These are phyloP conservation scores for Phaffia australis DNA, from an alignment of 768 basidiomycete genomes.

Conservation along the genomic window DNA sequence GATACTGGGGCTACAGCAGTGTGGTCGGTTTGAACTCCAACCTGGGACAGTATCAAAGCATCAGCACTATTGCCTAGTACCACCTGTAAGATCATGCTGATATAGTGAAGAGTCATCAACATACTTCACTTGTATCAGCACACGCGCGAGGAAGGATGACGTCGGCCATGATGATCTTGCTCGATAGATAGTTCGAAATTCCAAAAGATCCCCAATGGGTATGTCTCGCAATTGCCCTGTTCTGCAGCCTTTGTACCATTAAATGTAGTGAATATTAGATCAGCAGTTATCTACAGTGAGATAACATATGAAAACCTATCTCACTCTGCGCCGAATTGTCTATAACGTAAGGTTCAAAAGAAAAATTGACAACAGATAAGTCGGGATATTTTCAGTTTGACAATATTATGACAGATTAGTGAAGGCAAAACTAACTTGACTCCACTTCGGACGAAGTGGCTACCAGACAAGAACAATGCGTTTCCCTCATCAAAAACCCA, in stretches of 20 bases:
- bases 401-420: no score
- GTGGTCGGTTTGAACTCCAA: constrained; percentile 7
- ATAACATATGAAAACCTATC: constrained; percentile 39
- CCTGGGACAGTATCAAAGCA: background rate
- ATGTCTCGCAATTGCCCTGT: constrained; percentile 52
- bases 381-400: no score
- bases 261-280: constrained; percentile 34
- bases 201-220: constrained; percentile 64
- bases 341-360: background rate
- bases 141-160: no score
- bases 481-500: constrained; percentile 65
- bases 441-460: constrained; percentile 55
- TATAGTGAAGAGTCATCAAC: no score
- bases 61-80: background rate
- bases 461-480: constrained; percentile 52
- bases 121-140: no score
- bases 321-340: constrained; percentile 50
- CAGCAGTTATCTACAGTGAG: background rate
- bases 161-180: no score
- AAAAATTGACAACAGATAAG: background rate
- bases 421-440: constrained; percentile 2
- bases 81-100: no score
- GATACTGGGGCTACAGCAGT: background rate
- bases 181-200: constrained; percentile 39
- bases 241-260: no score